A percentile compares a stretch with the other conserved stretches of the same genome.
Evolutionary conservation across 108 stramenopile species (phyloP).

Genomic region (Nannochloropsis oceanica): DNA sequence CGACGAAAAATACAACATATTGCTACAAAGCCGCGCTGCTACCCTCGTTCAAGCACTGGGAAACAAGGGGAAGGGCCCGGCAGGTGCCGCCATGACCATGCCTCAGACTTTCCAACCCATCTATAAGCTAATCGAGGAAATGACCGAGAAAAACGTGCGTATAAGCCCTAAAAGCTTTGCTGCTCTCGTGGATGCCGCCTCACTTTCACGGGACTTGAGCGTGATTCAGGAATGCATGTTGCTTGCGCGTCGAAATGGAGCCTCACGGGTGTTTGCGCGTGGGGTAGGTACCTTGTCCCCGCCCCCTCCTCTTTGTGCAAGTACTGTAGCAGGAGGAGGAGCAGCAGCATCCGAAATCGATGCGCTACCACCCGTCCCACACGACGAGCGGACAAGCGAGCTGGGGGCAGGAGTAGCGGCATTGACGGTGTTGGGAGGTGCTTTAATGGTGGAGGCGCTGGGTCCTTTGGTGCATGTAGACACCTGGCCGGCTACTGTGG

Average conservation of each 20-base stretch:
- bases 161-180: not conserved
- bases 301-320: conserved; percentile 3
- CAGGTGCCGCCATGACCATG: not conserved
- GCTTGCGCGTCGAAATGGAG: conserved; percentile 9
- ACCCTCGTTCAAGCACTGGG: not conserved
- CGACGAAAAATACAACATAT: conserved; percentile 26
- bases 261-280: conserved; percentile 15
- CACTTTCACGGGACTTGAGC: conserved; percentile 5
- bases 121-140: conserved; percentile 22
- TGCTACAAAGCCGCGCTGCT: conserved; percentile 14
- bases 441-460: conserved; percentile 38
- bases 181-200: conserved; percentile 28
- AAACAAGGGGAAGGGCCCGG: not conserved
- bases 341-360: conserved; percentile 10
- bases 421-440: conserved; percentile 47
- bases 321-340: not conserved
- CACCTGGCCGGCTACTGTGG: conserved; percentile 33
- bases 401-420: conserved; percentile 51
- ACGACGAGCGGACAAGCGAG: conserved; percentile 63
- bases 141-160: conserved; percentile 15
- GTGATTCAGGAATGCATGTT: not conserved
- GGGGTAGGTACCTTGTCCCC: conserved; percentile 9
- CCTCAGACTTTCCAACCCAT: conserved; percentile 5
- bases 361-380: conserved; percentile 46
- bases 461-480: conserved; percentile 46